Evolutionary conservation across 495 filamentous ascomycete genomes (phyloP).

Genomic region (Tuber magnatum): DNA sequence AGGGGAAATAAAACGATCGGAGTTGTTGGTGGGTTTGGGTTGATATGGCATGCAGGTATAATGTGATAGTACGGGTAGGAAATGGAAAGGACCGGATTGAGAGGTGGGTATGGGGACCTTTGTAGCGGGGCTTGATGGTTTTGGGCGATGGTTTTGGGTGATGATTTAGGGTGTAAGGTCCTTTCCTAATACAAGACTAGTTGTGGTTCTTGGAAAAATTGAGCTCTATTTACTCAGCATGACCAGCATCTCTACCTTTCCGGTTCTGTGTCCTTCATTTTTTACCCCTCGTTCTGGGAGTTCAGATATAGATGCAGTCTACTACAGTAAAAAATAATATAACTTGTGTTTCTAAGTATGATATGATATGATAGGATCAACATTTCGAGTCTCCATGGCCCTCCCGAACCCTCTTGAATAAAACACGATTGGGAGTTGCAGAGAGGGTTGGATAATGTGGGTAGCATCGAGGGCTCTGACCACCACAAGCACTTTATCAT

Average conservation of each 20-base stretch:
- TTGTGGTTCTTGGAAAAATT: not conserved
- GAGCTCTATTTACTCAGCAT: not conserved
- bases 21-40: not conserved
- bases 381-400: not conserved
- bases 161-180: too few relatives aligned
- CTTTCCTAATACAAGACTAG: not conserved
- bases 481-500: too few relatives aligned
- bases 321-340: not conserved
- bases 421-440: too few relatives aligned
- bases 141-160: too few relatives aligned
- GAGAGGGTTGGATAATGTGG: too few relatives aligned
- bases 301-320: not conserved
- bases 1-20: not conserved
- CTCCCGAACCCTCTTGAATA: not conserved
- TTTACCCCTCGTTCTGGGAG: not conserved
- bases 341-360: not conserved
- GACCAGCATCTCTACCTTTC: not conserved
- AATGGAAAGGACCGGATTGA: not conserved
- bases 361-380: too few relatives aligned
- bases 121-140: not conserved
- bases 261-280: not conserved
- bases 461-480: too few relatives aligned
- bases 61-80: not conserved
- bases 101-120: not conserved
- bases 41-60: not conserved